These are phyloP conservation scores for Colletotrichum camelliae DNA, from an alignment of 2,329 filamentous ascomycete genomes.

Conservation along the genomic window DNA sequence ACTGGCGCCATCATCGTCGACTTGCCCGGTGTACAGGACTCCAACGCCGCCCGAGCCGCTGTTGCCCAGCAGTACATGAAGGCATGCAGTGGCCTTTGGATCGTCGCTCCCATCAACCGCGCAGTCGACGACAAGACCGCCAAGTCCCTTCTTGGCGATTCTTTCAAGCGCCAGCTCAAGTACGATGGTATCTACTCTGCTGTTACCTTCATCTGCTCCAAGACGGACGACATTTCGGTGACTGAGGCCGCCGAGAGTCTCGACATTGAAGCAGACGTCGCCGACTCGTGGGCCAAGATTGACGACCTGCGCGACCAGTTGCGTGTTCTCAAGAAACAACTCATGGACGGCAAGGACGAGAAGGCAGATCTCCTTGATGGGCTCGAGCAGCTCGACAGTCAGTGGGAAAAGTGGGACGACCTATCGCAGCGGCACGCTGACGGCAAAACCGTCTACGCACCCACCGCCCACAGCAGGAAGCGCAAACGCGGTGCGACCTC, in stretches of 20 bases:
- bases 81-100: slow-evolving; percentile 64
- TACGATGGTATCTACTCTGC: slow-evolving; percentile 60
- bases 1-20: slow-evolving; percentile 47
- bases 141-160: slow-evolving; percentile 59
- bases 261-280: slow-evolving; percentile 24
- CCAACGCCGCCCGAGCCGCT: slow-evolving; percentile 63
- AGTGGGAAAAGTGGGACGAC: slow-evolving; percentile 27
- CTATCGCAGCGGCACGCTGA: slow-evolving; percentile 15
- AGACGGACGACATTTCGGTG: slow-evolving; percentile 62
- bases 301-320: slow-evolving; percentile 28
- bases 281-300: slow-evolving; percentile 36
- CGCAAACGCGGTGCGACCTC: slow-evolving; percentile 21
- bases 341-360: background rate
- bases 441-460: slow-evolving; percentile 27
- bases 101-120: slow-evolving; percentile 66
- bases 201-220: slow-evolving; percentile 68
- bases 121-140: slow-evolving; percentile 66
- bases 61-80: slow-evolving; percentile 66
- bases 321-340: slow-evolving; percentile 24
- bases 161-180: slow-evolving; percentile 64
- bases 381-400: slow-evolving; percentile 24
- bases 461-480: slow-evolving; percentile 23
- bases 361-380: slow-evolving; percentile 20
- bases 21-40: slow-evolving; percentile 64
- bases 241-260: slow-evolving; percentile 42